Evolutionary conservation across 306 rosid genomes (phyloP).

Genomic region (Sophora flavescens): DNA sequence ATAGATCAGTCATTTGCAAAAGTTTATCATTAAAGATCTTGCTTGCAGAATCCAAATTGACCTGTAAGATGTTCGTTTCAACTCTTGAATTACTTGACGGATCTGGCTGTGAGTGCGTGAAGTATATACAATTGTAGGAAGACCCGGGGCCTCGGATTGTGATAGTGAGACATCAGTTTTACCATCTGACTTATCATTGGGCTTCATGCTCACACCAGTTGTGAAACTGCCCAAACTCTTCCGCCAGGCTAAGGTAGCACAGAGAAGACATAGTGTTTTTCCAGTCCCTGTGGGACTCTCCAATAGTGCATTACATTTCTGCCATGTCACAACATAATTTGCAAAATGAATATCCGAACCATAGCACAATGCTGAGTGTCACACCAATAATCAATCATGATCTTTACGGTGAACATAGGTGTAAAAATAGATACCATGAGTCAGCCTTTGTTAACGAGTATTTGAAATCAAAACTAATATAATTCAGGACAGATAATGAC

Average conservation of each 20-base stretch:
- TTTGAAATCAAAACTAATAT: not conserved
- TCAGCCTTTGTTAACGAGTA: not conserved
- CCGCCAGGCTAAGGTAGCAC: slow-evolving; percentile 96
- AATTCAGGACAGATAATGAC: not conserved
- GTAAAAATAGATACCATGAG: not conserved
- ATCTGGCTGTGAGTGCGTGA: slow-evolving; percentile 99
- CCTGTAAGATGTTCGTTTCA: slow-evolving; percentile 90
- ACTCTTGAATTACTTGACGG: slow-evolving; percentile 92
- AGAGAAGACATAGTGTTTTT: slow-evolving; percentile 92
- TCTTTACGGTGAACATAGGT: slow-evolving; percentile 3
- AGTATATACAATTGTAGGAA: slow-evolving; percentile 78
- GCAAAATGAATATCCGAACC: slow-evolving; percentile 7
- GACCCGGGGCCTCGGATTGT: slow-evolving; percentile 50
- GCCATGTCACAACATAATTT: slow-evolving; percentile 39
- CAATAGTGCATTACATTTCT: slow-evolving; percentile 86
- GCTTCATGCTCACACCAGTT: slow-evolving; percentile 57
- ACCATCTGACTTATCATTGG: slow-evolving; percentile 54
- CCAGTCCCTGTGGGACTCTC: slow-evolving; percentile 99
- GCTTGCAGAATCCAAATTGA: slow-evolving; percentile 42
- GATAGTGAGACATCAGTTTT: slow-evolving; percentile 48
- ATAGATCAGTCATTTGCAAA: slow-evolving; percentile 27
- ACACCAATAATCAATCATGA: slow-evolving; percentile 9
- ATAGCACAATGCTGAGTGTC: not conserved
- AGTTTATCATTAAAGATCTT: slow-evolving; percentile 4
- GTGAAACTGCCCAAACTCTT: slow-evolving; percentile 87